Base-by-base conservation (phyloP, 345 rosid genomes). In the Citrus trifoliata region DNA sequence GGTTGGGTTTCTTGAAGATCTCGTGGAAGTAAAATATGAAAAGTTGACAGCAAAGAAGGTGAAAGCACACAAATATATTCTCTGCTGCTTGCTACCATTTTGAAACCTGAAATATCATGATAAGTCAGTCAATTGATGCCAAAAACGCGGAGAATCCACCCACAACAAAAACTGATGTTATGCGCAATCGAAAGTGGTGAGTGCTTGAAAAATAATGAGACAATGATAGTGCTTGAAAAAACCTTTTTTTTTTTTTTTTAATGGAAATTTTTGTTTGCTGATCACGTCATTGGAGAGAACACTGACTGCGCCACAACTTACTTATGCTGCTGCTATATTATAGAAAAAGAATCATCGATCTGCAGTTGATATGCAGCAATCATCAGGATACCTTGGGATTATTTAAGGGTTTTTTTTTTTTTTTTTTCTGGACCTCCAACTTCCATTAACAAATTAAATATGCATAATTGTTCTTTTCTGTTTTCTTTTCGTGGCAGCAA, bases 101-200 rank as follows among this genome's bases (percentile, higher is more conserved):
- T 25, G 46, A 27, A 73, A 42, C 10, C 46, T 73, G 6, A 58
- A 55, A 18, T 46, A 46, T 46, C 19, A 42, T 13, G 42, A 38
- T 37, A 16, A 16, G 7, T 0, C 53, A 71, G 35, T 40, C 53
- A 53, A 58, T 61, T 7, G 67, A 40, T 61, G 24, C 67, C 56
- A 42, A 74, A 74, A 74, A 62, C 59, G 42, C 21, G 69, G 37
- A 60, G 56, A 74, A 35, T 66, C 67, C 55, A 60, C 33, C 56
- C 18, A 16, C 38, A 24, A 14, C 27, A 1, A 18, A 18, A 33
- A 61, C 48, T 14, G 25, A 61, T 40, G 9, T 22, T 37, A 6
- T 24, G 40, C 5, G 37, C 0, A 62, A 27, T 62, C 42, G 5
- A 59, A 55, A 71, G 28, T 0, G 21, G 19, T 8, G 5, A n/a